phyloP scores from a whole-genome alignment of 257 asterid species.

The Plectranthus barbatus region DNA sequence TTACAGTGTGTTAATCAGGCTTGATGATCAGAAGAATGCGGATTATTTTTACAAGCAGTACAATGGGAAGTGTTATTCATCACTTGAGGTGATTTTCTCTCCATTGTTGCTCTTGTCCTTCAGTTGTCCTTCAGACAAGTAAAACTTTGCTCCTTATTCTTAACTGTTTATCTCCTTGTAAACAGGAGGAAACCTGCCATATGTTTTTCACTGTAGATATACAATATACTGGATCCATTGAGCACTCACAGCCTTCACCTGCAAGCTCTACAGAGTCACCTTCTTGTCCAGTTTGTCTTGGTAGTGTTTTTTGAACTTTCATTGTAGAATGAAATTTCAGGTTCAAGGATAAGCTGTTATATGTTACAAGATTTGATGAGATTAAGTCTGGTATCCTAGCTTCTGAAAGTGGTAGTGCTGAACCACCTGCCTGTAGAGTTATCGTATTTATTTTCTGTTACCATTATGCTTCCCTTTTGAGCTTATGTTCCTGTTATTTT shows the following conservation, averaged over 20 bases:
- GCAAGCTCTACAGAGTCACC: conserved; percentile 76
- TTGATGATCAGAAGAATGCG: conserved; percentile 66
- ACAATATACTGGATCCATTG: conserved; percentile 84
- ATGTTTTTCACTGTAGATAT: conserved; percentile 68
- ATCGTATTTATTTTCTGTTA: too few relatives aligned
- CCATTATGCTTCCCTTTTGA: too few relatives aligned
- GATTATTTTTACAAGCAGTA: conserved; percentile 74
- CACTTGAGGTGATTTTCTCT: conserved; percentile 58
- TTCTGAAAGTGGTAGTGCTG: neutral
- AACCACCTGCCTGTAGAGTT: conserved; percentile 4
- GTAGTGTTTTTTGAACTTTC: conserved; percentile 33
- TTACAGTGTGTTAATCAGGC: conserved; percentile 74
- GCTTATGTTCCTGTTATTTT: conserved; percentile 8
- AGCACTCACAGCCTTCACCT: conserved; percentile 60
- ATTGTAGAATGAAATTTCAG: neutral
- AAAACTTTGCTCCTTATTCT: neutral
- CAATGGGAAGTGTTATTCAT: conserved; percentile 63
- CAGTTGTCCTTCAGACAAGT: neutral
- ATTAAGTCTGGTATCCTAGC: neutral
- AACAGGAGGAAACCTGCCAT: conserved; percentile 67
- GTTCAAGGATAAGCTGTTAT: neutral
- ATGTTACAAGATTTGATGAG: neutral
- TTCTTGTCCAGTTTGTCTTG: conserved; percentile 94
- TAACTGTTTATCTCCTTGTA: conserved; percentile 14
- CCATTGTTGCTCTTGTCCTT: neutral